Percentiles rank a stretch among this genome's conserved stretches.
Conservation (phyloP, 352 stramenopile species). For the Phytopythium aichiense region DNA sequence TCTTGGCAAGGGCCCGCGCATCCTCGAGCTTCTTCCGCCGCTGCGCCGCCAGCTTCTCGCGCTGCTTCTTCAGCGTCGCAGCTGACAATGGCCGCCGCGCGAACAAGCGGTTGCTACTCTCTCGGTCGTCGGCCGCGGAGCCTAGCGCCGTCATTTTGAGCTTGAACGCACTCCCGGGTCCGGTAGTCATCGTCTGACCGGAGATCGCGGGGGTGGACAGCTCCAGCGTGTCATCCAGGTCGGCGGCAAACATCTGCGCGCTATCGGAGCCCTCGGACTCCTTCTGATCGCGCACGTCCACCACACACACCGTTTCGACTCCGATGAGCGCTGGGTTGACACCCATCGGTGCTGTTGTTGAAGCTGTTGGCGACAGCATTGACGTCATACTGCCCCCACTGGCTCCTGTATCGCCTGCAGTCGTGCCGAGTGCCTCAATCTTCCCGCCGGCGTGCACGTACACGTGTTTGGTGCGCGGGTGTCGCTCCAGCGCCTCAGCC, state of each 20-base stretch:
- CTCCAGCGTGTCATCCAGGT: conserved; percentile 12
- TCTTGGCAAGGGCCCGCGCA: conserved; percentile 38
- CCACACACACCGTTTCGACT: conserved; percentile 93
- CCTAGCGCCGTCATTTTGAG: conserved; percentile 46
- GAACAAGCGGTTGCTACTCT: conserved; percentile 61
- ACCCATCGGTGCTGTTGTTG: conserved; percentile 25
- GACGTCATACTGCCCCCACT: conserved; percentile 5
- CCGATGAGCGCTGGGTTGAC: conserved; percentile 54
- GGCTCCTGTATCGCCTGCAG: conserved; percentile 14
- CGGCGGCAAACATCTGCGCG: not conserved
- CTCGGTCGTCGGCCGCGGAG: conserved; percentile 32
- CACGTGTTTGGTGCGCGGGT: conserved; percentile 92
- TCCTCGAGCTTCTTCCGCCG: conserved; percentile 70
- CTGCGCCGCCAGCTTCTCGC: conserved; percentile 54
- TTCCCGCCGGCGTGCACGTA: conserved; percentile 95
- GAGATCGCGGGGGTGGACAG: not conserved
- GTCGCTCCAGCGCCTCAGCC: conserved; percentile 92
- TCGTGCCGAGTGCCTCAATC: conserved; percentile 92
- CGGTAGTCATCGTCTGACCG: conserved; percentile 9
- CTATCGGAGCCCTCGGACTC: conserved; percentile 8
- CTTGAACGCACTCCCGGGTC: conserved; percentile 42
- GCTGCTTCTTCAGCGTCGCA: conserved; percentile 69
- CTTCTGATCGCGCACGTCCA: conserved; percentile 91
- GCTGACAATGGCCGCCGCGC: conserved; percentile 52
- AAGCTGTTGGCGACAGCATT: conserved; percentile 38